Conservation (phyloP, 441 rosid species). For the Pelargonium hybrid region DNA sequence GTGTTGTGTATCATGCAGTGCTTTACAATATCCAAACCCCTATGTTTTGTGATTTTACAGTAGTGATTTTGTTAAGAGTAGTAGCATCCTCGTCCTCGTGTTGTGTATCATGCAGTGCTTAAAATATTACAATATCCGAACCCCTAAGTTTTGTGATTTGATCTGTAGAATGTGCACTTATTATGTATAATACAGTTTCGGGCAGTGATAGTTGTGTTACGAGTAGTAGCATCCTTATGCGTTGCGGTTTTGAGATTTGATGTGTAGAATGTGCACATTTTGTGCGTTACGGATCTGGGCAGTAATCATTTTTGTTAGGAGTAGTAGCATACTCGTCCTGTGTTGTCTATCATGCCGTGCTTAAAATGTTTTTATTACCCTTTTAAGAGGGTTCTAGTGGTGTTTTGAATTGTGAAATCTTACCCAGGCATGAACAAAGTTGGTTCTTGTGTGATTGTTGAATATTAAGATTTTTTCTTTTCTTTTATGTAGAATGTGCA, state of each 20-base stretch:
- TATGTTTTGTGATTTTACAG: no score
- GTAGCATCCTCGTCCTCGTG: no score
- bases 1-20: background rate
- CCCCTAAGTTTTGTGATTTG: background rate
- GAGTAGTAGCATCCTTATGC: background rate
- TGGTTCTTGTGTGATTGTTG: background rate
- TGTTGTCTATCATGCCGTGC: background rate
- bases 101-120: no score
- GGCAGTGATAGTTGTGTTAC: background rate
- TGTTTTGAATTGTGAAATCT: background rate
- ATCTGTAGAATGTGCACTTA: no score
- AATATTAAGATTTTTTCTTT: background rate
- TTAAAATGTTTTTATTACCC: no score
- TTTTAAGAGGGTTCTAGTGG: no score
- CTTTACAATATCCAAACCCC: no score
- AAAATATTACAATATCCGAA: no score
- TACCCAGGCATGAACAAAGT: background rate
- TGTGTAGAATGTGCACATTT: no score
- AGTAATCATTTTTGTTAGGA: background rate
- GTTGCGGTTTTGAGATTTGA: background rate
- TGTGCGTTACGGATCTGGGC: background rate
- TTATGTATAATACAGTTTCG: background rate
- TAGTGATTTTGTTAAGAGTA: no score
- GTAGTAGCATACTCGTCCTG: background rate
- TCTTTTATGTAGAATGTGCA: no score